A percentile compares a stretch with the other conserved stretches of the same genome.
Conservation (phyloP, 2,329 filamentous ascomycete species). For the Mycosphaerella sp. region DNA sequence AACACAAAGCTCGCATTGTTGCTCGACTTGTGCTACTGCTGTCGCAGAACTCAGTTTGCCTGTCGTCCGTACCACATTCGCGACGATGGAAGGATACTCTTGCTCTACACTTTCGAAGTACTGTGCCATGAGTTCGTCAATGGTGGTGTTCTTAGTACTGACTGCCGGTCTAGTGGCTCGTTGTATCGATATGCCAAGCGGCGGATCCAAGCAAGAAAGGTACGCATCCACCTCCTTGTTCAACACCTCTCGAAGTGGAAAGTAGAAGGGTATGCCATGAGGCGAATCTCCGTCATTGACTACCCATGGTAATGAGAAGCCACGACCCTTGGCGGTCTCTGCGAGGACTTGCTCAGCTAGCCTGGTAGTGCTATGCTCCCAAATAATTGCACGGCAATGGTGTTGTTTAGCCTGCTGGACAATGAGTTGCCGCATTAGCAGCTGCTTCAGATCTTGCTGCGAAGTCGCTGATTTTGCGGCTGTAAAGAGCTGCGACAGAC, state of each 20-base stretch:
- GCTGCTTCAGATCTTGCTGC: constrained; percentile 62
- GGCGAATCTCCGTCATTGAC: constrained; percentile 66
- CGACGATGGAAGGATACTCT: constrained; percentile 83
- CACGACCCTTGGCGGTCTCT: constrained; percentile 85
- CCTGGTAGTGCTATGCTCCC: constrained; percentile 80
- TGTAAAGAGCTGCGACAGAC: constrained; percentile 9
- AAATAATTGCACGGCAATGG: constrained; percentile 63
- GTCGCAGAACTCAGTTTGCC: constrained; percentile 60
- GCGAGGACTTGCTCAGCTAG: constrained; percentile 80
- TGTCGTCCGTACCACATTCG: constrained; percentile 91
- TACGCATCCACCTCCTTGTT: constrained; percentile 72
- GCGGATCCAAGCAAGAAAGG: constrained; percentile 36
- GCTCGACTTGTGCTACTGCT: constrained; percentile 28
- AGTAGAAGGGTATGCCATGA: constrained; percentile 58
- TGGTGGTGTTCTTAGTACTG: constrained; percentile 72
- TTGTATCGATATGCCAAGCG: constrained; percentile 36
- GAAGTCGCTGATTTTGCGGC: constrained; percentile 55
- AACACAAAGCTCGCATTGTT: constrained; percentile 60
- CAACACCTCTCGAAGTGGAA: constrained; percentile 78
- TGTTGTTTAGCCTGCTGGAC: constrained; percentile 55
- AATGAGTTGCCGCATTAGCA: constrained; percentile 66
- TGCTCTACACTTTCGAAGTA: constrained; percentile 84
- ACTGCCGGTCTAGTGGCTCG: constrained; percentile 36
- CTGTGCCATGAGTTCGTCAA: constrained; percentile 81
- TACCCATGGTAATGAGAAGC: constrained; percentile 74